Conservation (phyloP, 768 basidiomycete species). For the Pisolithus albus region DNA sequence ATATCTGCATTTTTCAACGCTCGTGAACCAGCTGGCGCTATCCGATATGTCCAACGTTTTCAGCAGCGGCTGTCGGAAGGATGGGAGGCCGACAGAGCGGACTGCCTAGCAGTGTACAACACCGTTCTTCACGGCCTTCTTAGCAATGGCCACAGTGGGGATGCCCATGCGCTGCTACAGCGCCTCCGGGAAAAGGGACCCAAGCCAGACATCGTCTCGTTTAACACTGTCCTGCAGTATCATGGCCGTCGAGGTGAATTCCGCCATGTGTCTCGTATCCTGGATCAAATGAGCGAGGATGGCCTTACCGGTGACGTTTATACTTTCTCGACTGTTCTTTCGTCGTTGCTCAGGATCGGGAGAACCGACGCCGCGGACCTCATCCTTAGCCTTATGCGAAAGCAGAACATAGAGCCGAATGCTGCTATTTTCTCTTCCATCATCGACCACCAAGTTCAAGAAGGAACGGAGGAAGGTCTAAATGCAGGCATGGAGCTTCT, state of each 20-base stretch:
- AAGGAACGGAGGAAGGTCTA: constrained; percentile 47
- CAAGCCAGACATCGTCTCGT: constrained; percentile 63
- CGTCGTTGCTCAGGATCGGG: constrained; percentile 64
- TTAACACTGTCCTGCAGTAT: constrained; percentile 74
- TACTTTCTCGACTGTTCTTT: constrained; percentile 83
- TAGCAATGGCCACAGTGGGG: constrained; percentile 29
- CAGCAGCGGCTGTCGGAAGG: constrained; percentile 20
- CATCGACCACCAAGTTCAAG: constrained; percentile 64
- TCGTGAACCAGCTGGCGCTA: constrained; percentile 44
- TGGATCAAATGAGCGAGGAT: constrained; percentile 50
- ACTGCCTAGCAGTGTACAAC: constrained; percentile 53
- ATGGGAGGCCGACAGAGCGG: constrained; percentile 22
- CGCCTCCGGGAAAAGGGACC: constrained; percentile 47
- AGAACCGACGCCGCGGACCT: constrained; percentile 58
- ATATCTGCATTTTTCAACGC: constrained; percentile 54
- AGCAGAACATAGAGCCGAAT: constrained; percentile 67
- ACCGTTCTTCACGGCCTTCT: constrained; percentile 69
- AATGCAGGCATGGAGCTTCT: constrained; percentile 63
- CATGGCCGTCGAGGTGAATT: constrained; percentile 60
- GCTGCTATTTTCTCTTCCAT: constrained; percentile 74
- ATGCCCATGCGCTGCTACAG: constrained; percentile 37
- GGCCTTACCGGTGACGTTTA: constrained; percentile 67
- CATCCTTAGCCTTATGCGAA: constrained; percentile 68
- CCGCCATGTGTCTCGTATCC: constrained; percentile 46
- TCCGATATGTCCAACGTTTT: constrained; percentile 46